Base-by-base conservation (phyloP, 352 stramenopile species). In the Phytopythium cucurbitacearum region DNA sequence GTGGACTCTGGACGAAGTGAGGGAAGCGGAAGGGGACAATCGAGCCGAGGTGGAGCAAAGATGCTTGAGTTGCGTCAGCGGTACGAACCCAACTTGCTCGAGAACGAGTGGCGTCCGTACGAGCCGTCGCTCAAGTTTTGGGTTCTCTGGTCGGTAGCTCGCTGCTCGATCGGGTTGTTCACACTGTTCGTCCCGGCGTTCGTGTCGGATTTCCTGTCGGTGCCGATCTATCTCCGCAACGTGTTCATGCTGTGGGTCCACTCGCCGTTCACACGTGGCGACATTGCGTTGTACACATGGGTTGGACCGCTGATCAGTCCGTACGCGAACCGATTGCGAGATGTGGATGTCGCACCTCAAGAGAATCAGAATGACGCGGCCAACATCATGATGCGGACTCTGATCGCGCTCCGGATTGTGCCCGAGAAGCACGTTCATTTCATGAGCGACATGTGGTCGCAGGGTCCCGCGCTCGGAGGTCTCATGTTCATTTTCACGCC, bases 401-500 rank as follows among this genome's bases (percentile, higher is more conserved):
- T 94, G 1, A 76, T 89, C 12, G 71, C 75, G 13, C 54, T 93
- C 41, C 71, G 73, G 13, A 67, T 91, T 16, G 59, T 94, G 35
- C 77, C 76, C n/a, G 73, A 84, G 56, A 65, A 68, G 34, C 73
- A 89, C 39, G 58, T 91, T 10, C 65, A 91, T 38, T 60, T 92
- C 33, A 60, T 90, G 12, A 85, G 83, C 48, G 85, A 94, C 44
- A 32, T 93, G 37, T 89, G 80, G 78, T 79, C 81, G 0, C 85
- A 94, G 45, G 85, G 85, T 1, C 85, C 85, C 11, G 85, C 82
- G 16, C 73, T 96, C 16, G 73, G 66, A 16, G 81, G 76, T 0
- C 68, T 96, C 34, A 73, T 92, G 41, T 94, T 96, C 54, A 65
- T 96, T 45, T 89, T 94, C 59, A 93, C 85, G 5, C 87, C 87